phyloP scores from a whole-genome alignment of 768 basidiomycete species.

The Suillus discolor region DNA sequence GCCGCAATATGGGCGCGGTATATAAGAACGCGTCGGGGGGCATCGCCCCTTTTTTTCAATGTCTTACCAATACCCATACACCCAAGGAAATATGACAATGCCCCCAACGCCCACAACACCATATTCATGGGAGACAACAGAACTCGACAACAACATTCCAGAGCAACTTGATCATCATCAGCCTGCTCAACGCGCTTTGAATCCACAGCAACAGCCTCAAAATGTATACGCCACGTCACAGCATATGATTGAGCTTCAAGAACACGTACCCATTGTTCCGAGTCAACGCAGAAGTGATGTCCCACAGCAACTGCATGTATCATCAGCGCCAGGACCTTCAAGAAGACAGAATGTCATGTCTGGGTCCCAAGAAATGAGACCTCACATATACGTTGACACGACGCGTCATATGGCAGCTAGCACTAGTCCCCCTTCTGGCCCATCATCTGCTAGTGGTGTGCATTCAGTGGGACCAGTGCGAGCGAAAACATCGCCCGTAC shows the following conservation, averaged over 20 bases:
- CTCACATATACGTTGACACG: slow-evolving; percentile 35
- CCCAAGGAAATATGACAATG: slow-evolving; percentile 48
- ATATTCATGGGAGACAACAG: slow-evolving; percentile 47
- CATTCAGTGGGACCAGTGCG: slow-evolving; percentile 27
- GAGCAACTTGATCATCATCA: slow-evolving; percentile 42
- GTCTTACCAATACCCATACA: slow-evolving; percentile 53
- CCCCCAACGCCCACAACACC: slow-evolving; percentile 48
- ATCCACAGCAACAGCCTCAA: slow-evolving; percentile 29
- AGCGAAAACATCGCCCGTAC: slow-evolving; percentile 26
- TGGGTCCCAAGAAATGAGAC: slow-evolving; percentile 33
- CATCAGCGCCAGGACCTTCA: slow-evolving; percentile 14
- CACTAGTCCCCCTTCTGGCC: slow-evolving; percentile 32
- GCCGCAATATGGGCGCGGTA: slow-evolving; percentile 19
- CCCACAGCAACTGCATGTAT: slow-evolving; percentile 23
- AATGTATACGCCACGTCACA: slow-evolving; percentile 24
- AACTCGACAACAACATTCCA: slow-evolving; percentile 32
- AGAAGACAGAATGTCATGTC: slow-evolving; percentile 11
- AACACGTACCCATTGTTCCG: slow-evolving; percentile 31
- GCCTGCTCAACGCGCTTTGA: slow-evolving; percentile 20
- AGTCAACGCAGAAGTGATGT: slow-evolving; percentile 31
- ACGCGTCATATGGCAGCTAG: slow-evolving; percentile 28
- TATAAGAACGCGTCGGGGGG: slow-evolving; percentile 34
- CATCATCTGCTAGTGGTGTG: slow-evolving; percentile 30
- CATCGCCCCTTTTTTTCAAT: slow-evolving; percentile 39
- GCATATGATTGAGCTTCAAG: slow-evolving; percentile 26